A percentile compares a stretch with the other conserved stretches of the same genome.
Evolutionary conservation across 2,329 filamentous ascomycete species (phyloP).

Genomic region (Sporothrix globosa): DNA sequence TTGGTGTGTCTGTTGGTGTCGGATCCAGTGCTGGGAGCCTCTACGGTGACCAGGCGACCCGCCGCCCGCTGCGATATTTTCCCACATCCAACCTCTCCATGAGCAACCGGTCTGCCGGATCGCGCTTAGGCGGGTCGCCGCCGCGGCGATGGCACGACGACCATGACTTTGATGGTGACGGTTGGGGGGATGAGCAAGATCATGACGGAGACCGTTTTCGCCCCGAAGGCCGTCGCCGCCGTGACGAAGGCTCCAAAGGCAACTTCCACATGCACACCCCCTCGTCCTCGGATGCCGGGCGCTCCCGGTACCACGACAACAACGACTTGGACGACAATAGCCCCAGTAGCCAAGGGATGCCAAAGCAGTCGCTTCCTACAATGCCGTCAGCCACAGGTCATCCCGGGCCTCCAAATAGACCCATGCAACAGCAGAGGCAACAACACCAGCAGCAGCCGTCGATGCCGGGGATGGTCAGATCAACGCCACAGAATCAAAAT

Average conservation of each 20-base stretch:
- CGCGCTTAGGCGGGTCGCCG: neutral
- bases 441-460: neutral
- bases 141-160: neutral
- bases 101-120: neutral
- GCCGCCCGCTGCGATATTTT: constrained; percentile 1
- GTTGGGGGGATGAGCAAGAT: neutral
- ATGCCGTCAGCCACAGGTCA: neutral
- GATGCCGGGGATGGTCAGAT: neutral
- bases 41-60: neutral
- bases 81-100: neutral
- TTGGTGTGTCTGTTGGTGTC: neutral
- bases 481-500: neutral
- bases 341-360: neutral
- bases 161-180: neutral
- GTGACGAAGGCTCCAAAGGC: neutral
- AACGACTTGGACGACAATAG: neutral
- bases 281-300: neutral
- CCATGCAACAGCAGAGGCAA: neutral
- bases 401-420: neutral
- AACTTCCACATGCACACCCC: neutral
- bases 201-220: neutral
- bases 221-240: neutral
- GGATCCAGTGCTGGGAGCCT: neutral
- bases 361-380: neutral
- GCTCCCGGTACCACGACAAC: neutral